Conservation (phyloP, 163 green algal species). For the Scenedesmus sp. region DNA sequence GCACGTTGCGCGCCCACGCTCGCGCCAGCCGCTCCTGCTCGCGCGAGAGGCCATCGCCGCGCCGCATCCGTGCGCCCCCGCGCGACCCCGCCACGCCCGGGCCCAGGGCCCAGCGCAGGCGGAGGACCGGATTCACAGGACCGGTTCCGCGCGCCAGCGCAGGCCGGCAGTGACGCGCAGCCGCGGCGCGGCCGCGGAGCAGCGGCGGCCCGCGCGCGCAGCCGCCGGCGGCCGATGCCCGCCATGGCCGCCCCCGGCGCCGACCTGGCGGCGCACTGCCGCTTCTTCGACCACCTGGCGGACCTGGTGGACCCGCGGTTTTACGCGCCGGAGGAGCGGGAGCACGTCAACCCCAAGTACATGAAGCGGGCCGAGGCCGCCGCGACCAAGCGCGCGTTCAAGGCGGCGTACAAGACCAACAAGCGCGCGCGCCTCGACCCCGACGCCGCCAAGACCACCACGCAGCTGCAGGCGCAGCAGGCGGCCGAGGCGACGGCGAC, state of each 20-base stretch:
- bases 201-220: no score
- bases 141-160: no score
- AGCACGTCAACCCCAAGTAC: conserved; percentile 43
- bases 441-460: conserved; percentile 45
- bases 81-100: no score
- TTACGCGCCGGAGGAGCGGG: conserved; percentile 33
- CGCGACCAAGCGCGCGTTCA: conserved; percentile 43
- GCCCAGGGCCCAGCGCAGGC: no score
- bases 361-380: conserved; percentile 44
- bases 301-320: conserved; percentile 45
- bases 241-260: background rate
- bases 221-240: no score
- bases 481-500: background rate
- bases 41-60: no score
- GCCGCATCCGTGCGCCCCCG: no score
- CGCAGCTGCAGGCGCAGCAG: conserved; percentile 36
- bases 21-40: no score
- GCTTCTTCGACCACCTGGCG: conserved; percentile 48
- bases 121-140: no score
- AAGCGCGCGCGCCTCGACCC: conserved; percentile 48
- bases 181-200: no score
- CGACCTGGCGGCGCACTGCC: conserved; percentile 13
- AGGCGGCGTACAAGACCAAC: conserved; percentile 45
- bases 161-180: no score
- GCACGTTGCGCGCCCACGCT: no score